Conservation (phyloP, 768 basidiomycete genomes). For the Cytidiella melzeri region DNA sequence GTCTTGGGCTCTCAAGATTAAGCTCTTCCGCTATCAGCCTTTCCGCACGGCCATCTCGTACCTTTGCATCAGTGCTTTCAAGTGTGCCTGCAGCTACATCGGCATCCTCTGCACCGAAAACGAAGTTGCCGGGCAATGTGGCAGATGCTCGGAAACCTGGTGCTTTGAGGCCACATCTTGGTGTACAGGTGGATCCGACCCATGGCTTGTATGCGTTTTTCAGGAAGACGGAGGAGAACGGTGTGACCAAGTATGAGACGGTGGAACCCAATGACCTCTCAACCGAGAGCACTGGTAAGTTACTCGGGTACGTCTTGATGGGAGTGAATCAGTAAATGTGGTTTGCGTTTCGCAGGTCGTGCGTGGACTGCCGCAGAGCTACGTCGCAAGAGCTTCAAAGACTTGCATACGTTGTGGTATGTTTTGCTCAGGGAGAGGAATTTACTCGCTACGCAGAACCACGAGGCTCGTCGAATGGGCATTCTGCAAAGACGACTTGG, state of each 20-base stretch:
- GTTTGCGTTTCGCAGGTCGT: slow-evolving; percentile 49
- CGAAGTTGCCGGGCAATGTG: not conserved
- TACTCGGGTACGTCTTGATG: not conserved
- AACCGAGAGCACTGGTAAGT: slow-evolving; percentile 13
- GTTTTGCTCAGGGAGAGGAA: slow-evolving; percentile 85
- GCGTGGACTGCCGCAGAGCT: slow-evolving; percentile 85
- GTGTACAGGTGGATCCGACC: slow-evolving; percentile 42
- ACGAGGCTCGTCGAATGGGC: slow-evolving; percentile 65
- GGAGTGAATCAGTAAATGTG: not conserved
- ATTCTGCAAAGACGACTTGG: slow-evolving; percentile 1
- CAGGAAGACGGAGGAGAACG: slow-evolving; percentile 46
- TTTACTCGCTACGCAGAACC: slow-evolving; percentile 80
- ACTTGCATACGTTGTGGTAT: slow-evolving; percentile 95
- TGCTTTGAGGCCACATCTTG: slow-evolving; percentile 37
- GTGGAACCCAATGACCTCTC: slow-evolving; percentile 28
- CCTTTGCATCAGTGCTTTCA: slow-evolving; percentile 11
- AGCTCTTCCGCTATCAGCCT: not conserved
- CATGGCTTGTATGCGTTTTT: slow-evolving; percentile 82
- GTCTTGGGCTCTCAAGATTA: not conserved
- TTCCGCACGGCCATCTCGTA: not conserved
- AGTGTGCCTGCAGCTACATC: not conserved
- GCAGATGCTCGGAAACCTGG: slow-evolving; percentile 14
- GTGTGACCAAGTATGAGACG: slow-evolving; percentile 48
- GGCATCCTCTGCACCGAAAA: not conserved
- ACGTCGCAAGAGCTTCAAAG: slow-evolving; percentile 84